Evolutionary conservation across 768 basidiomycete species (phyloP), one percentile per base, ranked within the genome.

Genomic region (Sporobolomyces roseus): DNA sequence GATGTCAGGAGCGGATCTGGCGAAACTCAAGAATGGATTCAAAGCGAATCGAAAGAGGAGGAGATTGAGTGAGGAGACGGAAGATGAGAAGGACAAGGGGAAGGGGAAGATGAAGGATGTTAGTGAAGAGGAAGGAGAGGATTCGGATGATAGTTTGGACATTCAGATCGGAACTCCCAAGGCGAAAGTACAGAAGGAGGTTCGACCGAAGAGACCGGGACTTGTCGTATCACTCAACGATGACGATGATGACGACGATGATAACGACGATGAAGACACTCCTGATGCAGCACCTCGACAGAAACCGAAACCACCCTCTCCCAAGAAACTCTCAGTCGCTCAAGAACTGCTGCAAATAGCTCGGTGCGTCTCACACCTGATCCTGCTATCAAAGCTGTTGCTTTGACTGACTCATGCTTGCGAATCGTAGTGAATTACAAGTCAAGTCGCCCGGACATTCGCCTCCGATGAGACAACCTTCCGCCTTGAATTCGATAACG

Each of bases 261-360:
- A 55, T 5, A 35, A 36, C 35, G 54, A 55, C 4, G 32, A 33
- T 4, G 52, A 53, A 7, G 45, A 46, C 12, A 21, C 12, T 46
- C 6, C 12, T 6, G 45, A 46, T 23, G 45, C 12, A 46, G 30
- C 32, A 29, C 32, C 52, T 9, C 4, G 21, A 17, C 54, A 35
- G 32, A 55, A n/a, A 17, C 23, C n/a, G 23, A 10, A 5, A 9
- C 27, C 43, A 13, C n/a, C 7, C 23, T 43, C 52, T 9, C 48
- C 25, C 3, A 30, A 23, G n/a, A 51, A 38, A 51, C 27, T 2
- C 36, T 58, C 38, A 33, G 30, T 19, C 35, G 63, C 27, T 32
- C 61, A 55, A 60, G 43, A 50, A 46, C 50, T 62, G 27, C 50
- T 36, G 23, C 56, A 46, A 53, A 68, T n/a, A 8, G 49, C 32